Conservation (phyloP, 73 alveolate genomes). For the Paramecium tetraurelia region DNA sequence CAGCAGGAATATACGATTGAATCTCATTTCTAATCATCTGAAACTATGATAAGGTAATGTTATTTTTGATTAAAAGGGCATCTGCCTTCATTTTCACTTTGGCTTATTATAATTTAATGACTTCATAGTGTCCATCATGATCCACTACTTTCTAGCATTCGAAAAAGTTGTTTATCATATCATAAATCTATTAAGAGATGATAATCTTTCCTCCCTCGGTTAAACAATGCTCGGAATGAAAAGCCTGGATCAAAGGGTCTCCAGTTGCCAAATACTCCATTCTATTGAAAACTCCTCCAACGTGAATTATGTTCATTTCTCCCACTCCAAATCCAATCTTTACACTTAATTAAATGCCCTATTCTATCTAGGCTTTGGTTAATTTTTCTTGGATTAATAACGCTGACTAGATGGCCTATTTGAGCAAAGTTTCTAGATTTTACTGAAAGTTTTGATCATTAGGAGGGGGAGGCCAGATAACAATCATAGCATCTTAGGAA, state of each 20-base stretch:
- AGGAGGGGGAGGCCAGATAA: conserved; percentile 91
- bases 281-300: conserved; percentile 96
- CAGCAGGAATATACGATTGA: conserved; percentile 90
- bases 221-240: conserved; percentile 87
- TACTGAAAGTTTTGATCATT: conserved; percentile 55
- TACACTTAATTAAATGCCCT: conserved; percentile 72
- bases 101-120: neutral
- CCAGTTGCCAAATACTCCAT: conserved; percentile 95
- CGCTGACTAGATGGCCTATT: conserved; percentile 92
- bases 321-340: conserved; percentile 94
- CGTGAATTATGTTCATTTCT: conserved; percentile 89
- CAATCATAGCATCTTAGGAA: conserved; percentile 88
- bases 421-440: conserved; percentile 67
- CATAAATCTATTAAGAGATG: conserved; percentile 82
- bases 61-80: conserved; percentile 86
- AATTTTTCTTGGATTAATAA: conserved; percentile 79
- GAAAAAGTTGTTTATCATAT: conserved; percentile 74
- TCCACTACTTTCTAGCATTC: conserved; percentile 62
- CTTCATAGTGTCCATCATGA: conserved; percentile 16
- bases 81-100: conserved; percentile 91
- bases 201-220: conserved; percentile 92
- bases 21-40: conserved; percentile 73
- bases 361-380: conserved; percentile 80
- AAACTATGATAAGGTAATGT: conserved; percentile 72
- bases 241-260: conserved; percentile 90